Evolutionary conservation across 345 rosid species (phyloP).

Genomic region (Linum tenue): DNA sequence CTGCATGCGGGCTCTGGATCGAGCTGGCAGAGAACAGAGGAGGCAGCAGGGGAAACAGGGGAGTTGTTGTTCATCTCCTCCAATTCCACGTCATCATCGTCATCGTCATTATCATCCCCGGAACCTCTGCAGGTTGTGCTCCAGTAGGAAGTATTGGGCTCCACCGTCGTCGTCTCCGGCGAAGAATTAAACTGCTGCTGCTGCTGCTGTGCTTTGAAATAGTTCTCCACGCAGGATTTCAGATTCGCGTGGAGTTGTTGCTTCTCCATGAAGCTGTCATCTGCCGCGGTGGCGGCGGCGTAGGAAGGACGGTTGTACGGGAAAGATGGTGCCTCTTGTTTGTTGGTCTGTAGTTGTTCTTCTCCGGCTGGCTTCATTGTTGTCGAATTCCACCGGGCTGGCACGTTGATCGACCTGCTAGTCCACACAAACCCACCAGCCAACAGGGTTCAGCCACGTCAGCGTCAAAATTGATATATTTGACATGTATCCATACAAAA

Average conservation of each 20-base stretch:
- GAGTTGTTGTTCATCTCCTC: constrained; percentile 14
- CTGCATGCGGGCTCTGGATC: constrained; percentile 19
- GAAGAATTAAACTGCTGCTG: constrained; percentile 25
- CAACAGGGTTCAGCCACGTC: background rate
- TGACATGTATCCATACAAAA: no score
- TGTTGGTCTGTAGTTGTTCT: constrained; percentile 18
- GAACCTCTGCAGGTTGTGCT: constrained; percentile 24
- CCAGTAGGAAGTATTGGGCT: constrained; percentile 37
- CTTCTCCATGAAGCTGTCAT: constrained; percentile 27
- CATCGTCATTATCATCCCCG: constrained; percentile 29
- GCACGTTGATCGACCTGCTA: constrained; percentile 67
- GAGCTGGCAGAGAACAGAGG: constrained; percentile 47
- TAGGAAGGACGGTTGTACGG: constrained; percentile 24
- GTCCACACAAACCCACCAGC: background rate
- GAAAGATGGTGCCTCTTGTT: constrained; percentile 31
- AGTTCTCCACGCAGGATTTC: constrained; percentile 18
- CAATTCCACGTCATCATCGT: background rate
- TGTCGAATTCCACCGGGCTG: constrained; percentile 56
- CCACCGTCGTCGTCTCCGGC: constrained; percentile 58
- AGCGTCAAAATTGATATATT: no score
- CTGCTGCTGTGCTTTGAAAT: constrained; percentile 29
- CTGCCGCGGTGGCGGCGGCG: background rate
- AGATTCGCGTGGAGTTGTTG: constrained; percentile 15
- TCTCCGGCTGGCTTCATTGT: constrained; percentile 18
- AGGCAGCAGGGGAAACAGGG: constrained; percentile 48